phyloP scores from a whole-genome alignment of 371 early-diverging fungal genomes.

The Ecytonucleospora hepatopenaei region DNA sequence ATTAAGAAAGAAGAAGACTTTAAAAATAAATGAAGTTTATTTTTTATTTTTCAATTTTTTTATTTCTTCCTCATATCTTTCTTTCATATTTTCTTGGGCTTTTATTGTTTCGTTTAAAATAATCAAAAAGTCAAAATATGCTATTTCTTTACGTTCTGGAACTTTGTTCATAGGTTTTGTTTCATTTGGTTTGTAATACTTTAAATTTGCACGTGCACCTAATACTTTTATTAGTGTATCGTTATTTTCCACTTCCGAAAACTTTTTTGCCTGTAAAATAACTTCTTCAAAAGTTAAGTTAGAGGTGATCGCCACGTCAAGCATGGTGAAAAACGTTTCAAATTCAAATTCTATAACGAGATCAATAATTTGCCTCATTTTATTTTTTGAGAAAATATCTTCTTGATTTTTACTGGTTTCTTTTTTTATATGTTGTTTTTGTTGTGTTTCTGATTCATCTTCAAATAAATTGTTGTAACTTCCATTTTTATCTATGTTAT shows the following conservation, averaged over 20 bases:
- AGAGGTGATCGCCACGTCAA: constrained; percentile 1
- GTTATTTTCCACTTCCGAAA: background rate
- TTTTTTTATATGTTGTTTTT: background rate
- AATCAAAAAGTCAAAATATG: constrained; percentile 44
- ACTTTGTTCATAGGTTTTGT: background rate
- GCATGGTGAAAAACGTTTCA: background rate
- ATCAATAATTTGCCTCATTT: background rate
- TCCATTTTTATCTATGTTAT: background rate
- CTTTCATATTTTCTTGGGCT: constrained; percentile 44
- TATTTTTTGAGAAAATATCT: background rate
- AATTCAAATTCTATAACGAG: background rate
- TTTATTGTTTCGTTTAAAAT: constrained; percentile 42
- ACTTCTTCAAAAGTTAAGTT: background rate
- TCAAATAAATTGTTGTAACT: background rate
- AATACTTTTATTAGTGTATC: constrained; percentile 7
- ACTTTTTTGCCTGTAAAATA: background rate
- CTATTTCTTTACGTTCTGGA: background rate
- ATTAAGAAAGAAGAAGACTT: background rate
- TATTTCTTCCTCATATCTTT: constrained; percentile 14
- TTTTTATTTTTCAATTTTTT: constrained; percentile 13
- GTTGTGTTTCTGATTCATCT: background rate
- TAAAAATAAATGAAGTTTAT: no score
- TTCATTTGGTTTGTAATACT: constrained; percentile 3
- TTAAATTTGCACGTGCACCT: background rate
- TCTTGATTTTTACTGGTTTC: background rate